A percentile compares a stretch with the other conserved stretches of the same genome.
Conservation (phyloP, 768 basidiomycete genomes). For the Pisolithus marmoratus region DNA sequence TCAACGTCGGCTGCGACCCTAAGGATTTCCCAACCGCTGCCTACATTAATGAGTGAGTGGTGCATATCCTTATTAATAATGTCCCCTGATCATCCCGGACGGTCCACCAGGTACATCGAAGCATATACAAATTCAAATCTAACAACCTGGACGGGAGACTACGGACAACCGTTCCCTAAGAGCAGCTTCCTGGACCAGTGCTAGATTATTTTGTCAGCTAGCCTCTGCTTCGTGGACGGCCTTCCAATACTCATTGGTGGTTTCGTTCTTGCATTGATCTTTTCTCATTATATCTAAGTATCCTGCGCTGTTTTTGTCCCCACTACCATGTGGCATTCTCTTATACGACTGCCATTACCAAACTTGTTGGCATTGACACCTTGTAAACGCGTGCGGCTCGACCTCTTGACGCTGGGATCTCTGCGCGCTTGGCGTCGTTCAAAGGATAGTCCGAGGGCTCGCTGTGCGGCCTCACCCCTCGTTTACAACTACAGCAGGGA, state of each 20-base stretch:
- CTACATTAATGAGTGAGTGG: conserved; percentile 70
- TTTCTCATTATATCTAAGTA: neutral
- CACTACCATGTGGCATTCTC: neutral
- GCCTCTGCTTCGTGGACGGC: neutral
- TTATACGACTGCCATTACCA: neutral
- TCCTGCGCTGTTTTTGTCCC: neutral
- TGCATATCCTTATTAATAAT: neutral
- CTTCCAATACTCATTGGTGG: neutral
- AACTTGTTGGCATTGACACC: neutral
- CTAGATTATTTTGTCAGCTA: conserved; percentile 20
- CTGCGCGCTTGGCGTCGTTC: neutral
- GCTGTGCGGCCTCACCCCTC: too few relatives aligned
- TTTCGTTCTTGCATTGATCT: neutral
- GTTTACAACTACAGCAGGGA: too few relatives aligned
- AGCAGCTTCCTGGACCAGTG: conserved; percentile 58
- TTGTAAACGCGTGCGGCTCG: neutral
- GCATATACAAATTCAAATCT: conserved; percentile 82
- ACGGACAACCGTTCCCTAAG: conserved; percentile 62
- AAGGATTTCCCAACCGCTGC: conserved; percentile 67
- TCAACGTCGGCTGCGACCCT: conserved; percentile 86
- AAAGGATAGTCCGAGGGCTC: too few relatives aligned
- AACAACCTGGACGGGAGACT: conserved; percentile 69
- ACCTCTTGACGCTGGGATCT: neutral
- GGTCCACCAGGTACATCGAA: conserved; percentile 39
- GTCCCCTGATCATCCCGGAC: neutral